These are phyloP conservation scores for Rhizophlyctis rosea DNA, from an alignment of 192 early-diverging fungal species.

Conservation along the genomic window DNA sequence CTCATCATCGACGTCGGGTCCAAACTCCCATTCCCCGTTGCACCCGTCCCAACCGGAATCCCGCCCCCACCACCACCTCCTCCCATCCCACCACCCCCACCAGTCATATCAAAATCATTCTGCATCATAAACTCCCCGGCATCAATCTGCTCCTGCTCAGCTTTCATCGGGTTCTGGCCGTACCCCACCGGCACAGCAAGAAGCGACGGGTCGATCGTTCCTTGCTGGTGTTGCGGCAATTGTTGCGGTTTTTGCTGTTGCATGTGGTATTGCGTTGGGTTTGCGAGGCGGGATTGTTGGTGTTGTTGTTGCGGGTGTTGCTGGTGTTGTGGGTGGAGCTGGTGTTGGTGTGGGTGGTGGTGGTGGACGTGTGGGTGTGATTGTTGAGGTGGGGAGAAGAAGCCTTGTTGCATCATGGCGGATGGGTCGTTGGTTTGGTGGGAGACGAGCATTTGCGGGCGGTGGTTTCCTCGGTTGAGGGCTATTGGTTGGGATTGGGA, in stretches of 20 bases:
- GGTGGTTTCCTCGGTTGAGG: neutral
- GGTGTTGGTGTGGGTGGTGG: conserved; percentile 15
- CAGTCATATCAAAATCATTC: conserved; percentile 9
- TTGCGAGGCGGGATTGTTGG: conserved; percentile 34
- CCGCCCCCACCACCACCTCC: conserved; percentile 25
- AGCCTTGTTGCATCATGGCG: neutral
- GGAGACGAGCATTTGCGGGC: conserved; percentile 23
- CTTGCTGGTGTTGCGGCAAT: conserved; percentile 10
- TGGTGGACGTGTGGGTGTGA: conserved; percentile 25
- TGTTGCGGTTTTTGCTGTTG: conserved; percentile 37
- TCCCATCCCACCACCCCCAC: conserved; percentile 33
- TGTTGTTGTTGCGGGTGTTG: conserved; percentile 47
- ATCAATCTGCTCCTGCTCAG: conserved; percentile 3
- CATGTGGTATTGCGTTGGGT: conserved; percentile 6
- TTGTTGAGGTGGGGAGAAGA: conserved; percentile 4
- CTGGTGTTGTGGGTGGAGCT: conserved; percentile 36
- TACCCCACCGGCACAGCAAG: neutral
- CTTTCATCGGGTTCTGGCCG: neutral
- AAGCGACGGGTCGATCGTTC: conserved; percentile 34
- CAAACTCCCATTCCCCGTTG: conserved; percentile 37
- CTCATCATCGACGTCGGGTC: conserved; percentile 33
- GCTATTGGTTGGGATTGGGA: neutral
- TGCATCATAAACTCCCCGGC: neutral
- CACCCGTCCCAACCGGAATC: conserved; percentile 34
- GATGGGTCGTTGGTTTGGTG: conserved; percentile 20